phyloP scores from a whole-genome alignment of 2,329 filamentous ascomycete species.

The Diaporthe velutina region DNA sequence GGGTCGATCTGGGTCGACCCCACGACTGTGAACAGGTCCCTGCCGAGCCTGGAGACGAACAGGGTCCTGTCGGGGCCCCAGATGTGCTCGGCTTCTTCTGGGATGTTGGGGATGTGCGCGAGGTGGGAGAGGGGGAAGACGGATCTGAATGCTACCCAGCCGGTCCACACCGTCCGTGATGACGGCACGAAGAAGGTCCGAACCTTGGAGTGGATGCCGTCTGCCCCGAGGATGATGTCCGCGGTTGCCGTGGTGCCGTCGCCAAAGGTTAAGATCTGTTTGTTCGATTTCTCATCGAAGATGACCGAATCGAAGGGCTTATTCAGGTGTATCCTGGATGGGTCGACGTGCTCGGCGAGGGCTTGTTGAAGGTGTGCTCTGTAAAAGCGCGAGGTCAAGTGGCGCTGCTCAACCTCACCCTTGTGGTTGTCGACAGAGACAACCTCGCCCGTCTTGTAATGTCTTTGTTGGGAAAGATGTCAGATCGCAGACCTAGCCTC shows the following conservation, averaged over 20 bases:
- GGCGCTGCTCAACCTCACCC: slow-evolving; percentile 51
- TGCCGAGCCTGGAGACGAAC: slow-evolving; percentile 58
- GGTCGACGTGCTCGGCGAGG: slow-evolving; percentile 58
- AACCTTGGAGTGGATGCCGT: slow-evolving; percentile 65
- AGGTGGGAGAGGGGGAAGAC: slow-evolving; percentile 58
- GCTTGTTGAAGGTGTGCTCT: slow-evolving; percentile 63
- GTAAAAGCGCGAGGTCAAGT: slow-evolving; percentile 60
- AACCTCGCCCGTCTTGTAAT: slow-evolving; percentile 59
- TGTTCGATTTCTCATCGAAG: slow-evolving; percentile 43
- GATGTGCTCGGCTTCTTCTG: slow-evolving; percentile 58
- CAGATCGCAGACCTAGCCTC: not conserved
- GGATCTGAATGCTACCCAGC: slow-evolving; percentile 58
- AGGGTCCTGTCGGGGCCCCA: slow-evolving; percentile 58
- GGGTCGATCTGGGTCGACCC: slow-evolving; percentile 55
- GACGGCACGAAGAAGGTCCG: slow-evolving; percentile 58
- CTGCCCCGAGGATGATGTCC: slow-evolving; percentile 64
- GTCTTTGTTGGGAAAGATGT: slow-evolving; percentile 47
- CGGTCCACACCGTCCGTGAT: slow-evolving; percentile 55
- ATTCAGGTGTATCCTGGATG: slow-evolving; percentile 55
- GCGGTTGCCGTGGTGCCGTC: slow-evolving; percentile 59
- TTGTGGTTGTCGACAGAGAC: slow-evolving; percentile 57
- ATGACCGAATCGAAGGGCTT: slow-evolving; percentile 56
- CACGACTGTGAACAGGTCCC: slow-evolving; percentile 57
- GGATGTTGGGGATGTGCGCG: slow-evolving; percentile 53
- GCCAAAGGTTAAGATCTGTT: slow-evolving; percentile 57